These are phyloP conservation scores for Erigeron canadensis DNA, from an alignment of 129 eudicot genomes.

Conservation along the genomic window DNA sequence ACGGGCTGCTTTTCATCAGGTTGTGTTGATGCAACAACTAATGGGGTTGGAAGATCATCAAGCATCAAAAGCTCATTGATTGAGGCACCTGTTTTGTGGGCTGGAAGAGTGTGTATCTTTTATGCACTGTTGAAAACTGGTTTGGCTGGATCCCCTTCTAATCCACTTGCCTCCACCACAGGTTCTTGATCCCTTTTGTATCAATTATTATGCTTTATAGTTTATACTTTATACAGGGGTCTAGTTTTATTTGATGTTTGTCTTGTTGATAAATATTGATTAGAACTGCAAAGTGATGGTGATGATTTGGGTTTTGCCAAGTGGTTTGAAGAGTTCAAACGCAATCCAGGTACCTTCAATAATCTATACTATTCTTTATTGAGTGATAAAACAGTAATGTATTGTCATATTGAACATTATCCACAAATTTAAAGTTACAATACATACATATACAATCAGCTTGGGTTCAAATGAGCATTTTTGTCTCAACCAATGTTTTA, in stretches of 20 bases:
- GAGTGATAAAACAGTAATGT: neutral
- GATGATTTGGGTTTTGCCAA: constrained; percentile 86
- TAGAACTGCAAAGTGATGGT: constrained; percentile 54
- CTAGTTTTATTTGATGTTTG: neutral
- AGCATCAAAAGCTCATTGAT: constrained; percentile 47
- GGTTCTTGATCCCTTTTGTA: constrained; percentile 32
- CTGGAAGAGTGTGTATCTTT: constrained; percentile 78
- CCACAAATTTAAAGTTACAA: neutral
- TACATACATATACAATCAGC: neutral
- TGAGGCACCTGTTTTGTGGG: constrained; percentile 85
- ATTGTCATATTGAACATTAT: neutral
- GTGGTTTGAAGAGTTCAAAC: constrained; percentile 74
- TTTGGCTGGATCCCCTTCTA: constrained; percentile 89
- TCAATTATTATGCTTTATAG: neutral
- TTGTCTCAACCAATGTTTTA: no score
- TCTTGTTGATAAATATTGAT: constrained; percentile 22
- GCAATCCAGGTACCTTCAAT: constrained; percentile 94
- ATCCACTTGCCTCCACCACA: constrained; percentile 69
- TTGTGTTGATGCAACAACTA: constrained; percentile 11
- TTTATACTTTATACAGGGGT: neutral
- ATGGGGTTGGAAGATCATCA: constrained; percentile 24
- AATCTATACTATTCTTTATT: no score
- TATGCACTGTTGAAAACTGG: constrained; percentile 94
- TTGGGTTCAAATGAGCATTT: no score
- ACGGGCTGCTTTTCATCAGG: constrained; percentile 19